phyloP scores from a whole-genome alignment of 805 yeast genomes.

The Ogataea siamensis region DNA sequence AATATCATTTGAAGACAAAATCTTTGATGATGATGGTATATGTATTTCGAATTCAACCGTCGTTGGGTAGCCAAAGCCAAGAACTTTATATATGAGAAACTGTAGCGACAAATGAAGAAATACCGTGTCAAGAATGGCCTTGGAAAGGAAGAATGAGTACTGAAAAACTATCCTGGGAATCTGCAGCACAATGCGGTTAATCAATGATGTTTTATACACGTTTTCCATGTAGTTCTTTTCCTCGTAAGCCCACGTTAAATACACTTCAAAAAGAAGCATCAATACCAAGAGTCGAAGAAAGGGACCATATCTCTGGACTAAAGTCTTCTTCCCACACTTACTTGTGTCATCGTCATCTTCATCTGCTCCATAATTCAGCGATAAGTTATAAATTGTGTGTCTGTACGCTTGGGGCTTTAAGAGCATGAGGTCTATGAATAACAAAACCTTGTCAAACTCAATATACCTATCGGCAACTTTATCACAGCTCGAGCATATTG shows the following conservation, averaged over 20 bases:
- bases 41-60: slow-evolving; percentile 21
- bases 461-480: slow-evolving; percentile 85
- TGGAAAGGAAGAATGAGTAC: slow-evolving; percentile 53
- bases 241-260: slow-evolving; percentile 87
- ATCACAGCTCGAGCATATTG: slow-evolving; percentile 71
- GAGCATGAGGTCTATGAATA: slow-evolving; percentile 79
- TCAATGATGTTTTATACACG: slow-evolving; percentile 24
- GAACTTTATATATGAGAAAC: slow-evolving; percentile 29
- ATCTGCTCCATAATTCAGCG: slow-evolving; percentile 32
- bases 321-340: too few relatives aligned
- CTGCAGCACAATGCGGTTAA: slow-evolving; percentile 31
- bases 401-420: slow-evolving; percentile 85
- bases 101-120: slow-evolving; percentile 32
- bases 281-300: slow-evolving; percentile 54
- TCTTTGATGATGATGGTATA: slow-evolving; percentile 7
- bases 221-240: slow-evolving; percentile 50
- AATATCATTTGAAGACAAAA: slow-evolving; percentile 1
- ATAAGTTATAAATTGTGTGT: slow-evolving; percentile 76
- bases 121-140: slow-evolving; percentile 41
- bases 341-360: slow-evolving; percentile 5
- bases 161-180: slow-evolving; percentile 44
- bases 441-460: slow-evolving; percentile 81
- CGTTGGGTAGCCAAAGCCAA: slow-evolving; percentile 33
- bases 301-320: slow-evolving; percentile 13
- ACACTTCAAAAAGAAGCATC: slow-evolving; percentile 79